Percentiles rank a stretch among this genome's conserved stretches.
These are phyloP conservation scores for Calonectria montana DNA, from an alignment of 2,329 filamentous ascomycete species.

Conservation along the genomic window DNA sequence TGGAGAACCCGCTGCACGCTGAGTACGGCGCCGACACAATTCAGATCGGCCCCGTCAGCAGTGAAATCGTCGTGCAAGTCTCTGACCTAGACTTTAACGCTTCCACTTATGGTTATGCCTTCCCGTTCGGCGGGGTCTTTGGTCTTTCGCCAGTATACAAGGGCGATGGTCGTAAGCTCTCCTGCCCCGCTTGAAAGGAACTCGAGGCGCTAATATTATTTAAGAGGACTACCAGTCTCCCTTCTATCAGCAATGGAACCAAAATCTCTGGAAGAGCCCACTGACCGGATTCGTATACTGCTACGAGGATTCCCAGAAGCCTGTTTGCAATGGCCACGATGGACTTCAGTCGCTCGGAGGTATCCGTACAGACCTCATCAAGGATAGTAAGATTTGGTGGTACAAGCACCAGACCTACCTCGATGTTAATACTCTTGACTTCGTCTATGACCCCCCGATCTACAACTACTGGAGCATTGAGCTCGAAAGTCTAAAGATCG, in stretches of 20 bases:
- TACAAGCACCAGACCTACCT: conserved; percentile 18
- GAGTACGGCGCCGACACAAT: conserved; percentile 19
- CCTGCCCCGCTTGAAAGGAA: neutral
- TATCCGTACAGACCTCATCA: conserved; percentile 17
- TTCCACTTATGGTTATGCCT: conserved; percentile 15
- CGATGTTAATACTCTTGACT: conserved; percentile 19
- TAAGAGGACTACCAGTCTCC: conserved; percentile 20
- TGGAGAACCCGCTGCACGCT: conserved; percentile 8
- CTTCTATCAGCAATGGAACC: conserved; percentile 21
- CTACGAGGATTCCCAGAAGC: conserved; percentile 17
- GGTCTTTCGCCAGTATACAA: conserved; percentile 14
- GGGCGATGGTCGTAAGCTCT: conserved; percentile 13
- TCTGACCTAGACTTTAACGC: conserved; percentile 22
- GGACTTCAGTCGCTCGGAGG: conserved; percentile 19
- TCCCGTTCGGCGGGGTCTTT: conserved; percentile 18
- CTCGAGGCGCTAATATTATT: neutral
- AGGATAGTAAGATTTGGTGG: conserved; percentile 23
- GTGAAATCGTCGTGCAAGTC: conserved; percentile 12
- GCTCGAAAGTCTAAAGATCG: conserved; percentile 11
- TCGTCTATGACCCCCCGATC: conserved; percentile 19
- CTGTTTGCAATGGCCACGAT: conserved; percentile 15
- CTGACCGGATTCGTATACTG: conserved; percentile 19
- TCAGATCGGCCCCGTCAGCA: conserved; percentile 10
- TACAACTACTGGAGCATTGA: conserved; percentile 24
- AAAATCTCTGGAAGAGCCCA: conserved; percentile 17